Base-by-base conservation (phyloP, 768 basidiomycete species). In the Leccinum sublutescens region DNA sequence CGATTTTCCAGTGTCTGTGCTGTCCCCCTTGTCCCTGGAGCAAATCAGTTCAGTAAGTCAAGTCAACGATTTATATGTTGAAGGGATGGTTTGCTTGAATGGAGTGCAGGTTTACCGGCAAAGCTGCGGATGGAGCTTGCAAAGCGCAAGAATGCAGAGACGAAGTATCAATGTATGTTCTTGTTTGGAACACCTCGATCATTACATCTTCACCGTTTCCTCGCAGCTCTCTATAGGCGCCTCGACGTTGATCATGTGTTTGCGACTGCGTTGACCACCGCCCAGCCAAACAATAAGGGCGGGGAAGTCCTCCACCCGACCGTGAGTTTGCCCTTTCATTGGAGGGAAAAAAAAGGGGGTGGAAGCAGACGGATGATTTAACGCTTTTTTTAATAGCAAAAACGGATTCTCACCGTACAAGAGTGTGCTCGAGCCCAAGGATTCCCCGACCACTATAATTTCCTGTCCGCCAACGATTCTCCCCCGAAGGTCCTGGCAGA, bases 361-460 rank as follows among this genome's bases (percentile, higher is more conserved):
- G 25, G 12, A 14, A 6, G 5, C 14, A n/a, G 40, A n/a, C 14
- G 8, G n/a, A 17, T 49, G 54, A 54, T 27, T 61, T n/a, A 50
- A 53, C 29, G 9, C 45, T 1, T 14, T 40, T 38, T 50, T 49
- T 23, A 23, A 91, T 33, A 33, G 86, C 88, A 91, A 87, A 84
- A 84, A 62, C 82, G 91, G 7, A 80, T 89, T 25, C 66, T 89
- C 43, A 86, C 78, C 4, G 81, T 90, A 14, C 77, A 82, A 33
- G 89, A 91, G 66, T 82, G 80, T 48, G 89, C 89, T 17, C 80
- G 91, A 23, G 83, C 85, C 0, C 91, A 93, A 74, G 91, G 91
- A 0, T 92, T 93, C 64, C 88, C 88, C 0, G 91, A 93, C 60
- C 47, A 75, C 38, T 90, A 88, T 61, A 61, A 78, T n/a, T 89